phyloP scores from a whole-genome alignment of 371 early-diverging fungal genomes.

The Mucor racemosus region DNA sequence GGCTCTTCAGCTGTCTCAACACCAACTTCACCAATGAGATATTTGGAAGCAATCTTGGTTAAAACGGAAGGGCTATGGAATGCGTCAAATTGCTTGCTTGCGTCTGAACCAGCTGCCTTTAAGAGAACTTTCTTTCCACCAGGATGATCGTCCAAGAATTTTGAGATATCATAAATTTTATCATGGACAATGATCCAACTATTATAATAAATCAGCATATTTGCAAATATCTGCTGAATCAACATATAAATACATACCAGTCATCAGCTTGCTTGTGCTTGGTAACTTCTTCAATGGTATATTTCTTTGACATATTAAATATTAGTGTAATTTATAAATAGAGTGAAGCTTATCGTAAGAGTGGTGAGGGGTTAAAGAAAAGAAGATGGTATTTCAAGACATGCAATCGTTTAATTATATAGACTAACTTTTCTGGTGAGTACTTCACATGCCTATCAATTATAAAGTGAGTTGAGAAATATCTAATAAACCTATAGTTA shows the following conservation, averaged over 20 bases:
- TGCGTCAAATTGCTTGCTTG: slow-evolving; percentile 86
- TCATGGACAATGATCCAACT: slow-evolving; percentile 91
- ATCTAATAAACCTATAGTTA: background rate
- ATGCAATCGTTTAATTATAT: background rate
- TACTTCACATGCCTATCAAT: slow-evolving; percentile 24
- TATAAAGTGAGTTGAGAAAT: slow-evolving; percentile 2
- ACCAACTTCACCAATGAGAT: slow-evolving; percentile 23
- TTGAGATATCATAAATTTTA: slow-evolving; percentile 80
- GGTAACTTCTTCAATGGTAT: slow-evolving; percentile 74
- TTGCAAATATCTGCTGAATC: too few species aligned
- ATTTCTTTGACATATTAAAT: slow-evolving; percentile 38
- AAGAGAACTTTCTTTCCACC: slow-evolving; percentile 71
- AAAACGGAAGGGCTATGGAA: slow-evolving; percentile 75
- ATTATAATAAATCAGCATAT: background rate
- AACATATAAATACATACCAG: slow-evolving; percentile 36
- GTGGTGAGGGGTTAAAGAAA: background rate
- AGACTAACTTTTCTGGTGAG: slow-evolving; percentile 14
- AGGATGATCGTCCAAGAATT: slow-evolving; percentile 80
- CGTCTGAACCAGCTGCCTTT: slow-evolving; percentile 87
- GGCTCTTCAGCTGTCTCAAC: background rate
- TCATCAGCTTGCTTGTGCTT: slow-evolving; percentile 77
- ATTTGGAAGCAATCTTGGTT: slow-evolving; percentile 18
- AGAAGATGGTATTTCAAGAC: background rate
- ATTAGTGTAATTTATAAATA: too few species aligned
- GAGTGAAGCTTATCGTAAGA: background rate